Evolutionary conservation across 1,284 basidiomycete genomes (phyloP), one percentile per base, ranked within the genome.

Genomic region (Peniophora sp.): DNA sequence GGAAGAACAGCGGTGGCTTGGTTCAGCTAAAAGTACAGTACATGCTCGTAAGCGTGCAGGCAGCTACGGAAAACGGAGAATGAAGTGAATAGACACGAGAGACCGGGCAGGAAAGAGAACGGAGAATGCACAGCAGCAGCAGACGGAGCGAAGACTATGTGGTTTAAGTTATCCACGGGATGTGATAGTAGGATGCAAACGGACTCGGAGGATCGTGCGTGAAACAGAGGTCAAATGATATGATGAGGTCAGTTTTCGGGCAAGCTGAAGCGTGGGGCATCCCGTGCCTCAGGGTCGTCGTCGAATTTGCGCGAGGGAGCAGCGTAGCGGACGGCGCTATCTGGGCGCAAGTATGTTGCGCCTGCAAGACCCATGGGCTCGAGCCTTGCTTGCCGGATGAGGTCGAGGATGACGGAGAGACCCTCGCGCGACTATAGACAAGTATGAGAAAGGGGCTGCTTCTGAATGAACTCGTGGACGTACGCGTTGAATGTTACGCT

Each of bases 401-500:
- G 73, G 59, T 76, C 75, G 49, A 91, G 73, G 51, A 91, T 83
- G 37, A 87, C 72, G 41, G 82, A 81, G 47, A 91, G 79, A 12
- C 88, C 88, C 64, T 90, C 86, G 41, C 88, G 85, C 58, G 88
- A 91, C 88, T 91, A 49, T 37, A 48, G 37, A 48, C 22, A 50
- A 45, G 56, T 60, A n/a, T 62, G 54, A 53, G 52, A 62, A 47
- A 22, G 41, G 43, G 49, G 45, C 43, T 47, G 34, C 24, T 17
- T 11, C 23, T 41, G 45, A 24, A 27, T 36, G 12, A n/a, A 53
- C 27, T 32, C 27, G 27, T 32, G 27, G 5, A 68, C 76, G 34
- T 59, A 84, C 88, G 61, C 79, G 72, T 66, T 91, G 88, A 43
- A 91, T 70, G 59, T 91, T 85, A 24, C 83, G 76, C 64, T 89